Evolutionary conservation across 2,329 filamentous ascomycete genomes (phyloP).

Genomic region (Diaporthe citriasiana): DNA sequence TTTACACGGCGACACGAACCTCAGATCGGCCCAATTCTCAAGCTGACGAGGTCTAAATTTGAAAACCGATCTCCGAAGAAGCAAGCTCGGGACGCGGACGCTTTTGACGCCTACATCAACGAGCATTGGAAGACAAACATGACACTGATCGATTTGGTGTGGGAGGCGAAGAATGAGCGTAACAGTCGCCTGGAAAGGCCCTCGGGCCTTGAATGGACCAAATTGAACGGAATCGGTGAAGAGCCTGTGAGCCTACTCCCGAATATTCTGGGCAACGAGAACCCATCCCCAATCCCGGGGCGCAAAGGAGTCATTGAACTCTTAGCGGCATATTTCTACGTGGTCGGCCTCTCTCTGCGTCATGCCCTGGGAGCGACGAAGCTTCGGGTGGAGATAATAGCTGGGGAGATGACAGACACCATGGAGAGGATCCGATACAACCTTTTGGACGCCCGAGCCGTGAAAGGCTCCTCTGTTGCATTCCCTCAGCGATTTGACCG

Average conservation of each 20-base stretch:
- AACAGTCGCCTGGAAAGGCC: background rate
- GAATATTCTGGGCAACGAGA: background rate
- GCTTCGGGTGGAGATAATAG: conserved; percentile 46
- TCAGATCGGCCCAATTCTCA: conserved; percentile 20
- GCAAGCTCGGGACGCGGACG: too few species aligned
- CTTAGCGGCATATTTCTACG: background rate
- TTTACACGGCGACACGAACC: background rate
- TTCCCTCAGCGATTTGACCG: background rate
- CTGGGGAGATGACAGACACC: conserved; percentile 50
- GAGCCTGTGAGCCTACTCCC: background rate
- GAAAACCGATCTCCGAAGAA: too few species aligned
- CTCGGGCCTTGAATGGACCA: background rate
- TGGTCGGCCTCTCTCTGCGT: background rate
- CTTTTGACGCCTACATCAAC: background rate
- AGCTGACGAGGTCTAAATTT: background rate
- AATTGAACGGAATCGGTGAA: background rate
- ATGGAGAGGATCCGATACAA: conserved; percentile 50
- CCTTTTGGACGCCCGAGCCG: conserved; percentile 41
- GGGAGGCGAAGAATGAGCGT: background rate
- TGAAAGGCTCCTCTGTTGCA: background rate
- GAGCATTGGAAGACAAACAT: conserved; percentile 3
- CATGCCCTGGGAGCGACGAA: too few species aligned
- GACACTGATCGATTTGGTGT: background rate
- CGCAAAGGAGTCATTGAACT: background rate
- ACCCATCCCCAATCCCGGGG: background rate